Base-by-base conservation (phyloP, 2,329 filamentous ascomycete genomes). In the Xylariaceae sp. region DNA sequence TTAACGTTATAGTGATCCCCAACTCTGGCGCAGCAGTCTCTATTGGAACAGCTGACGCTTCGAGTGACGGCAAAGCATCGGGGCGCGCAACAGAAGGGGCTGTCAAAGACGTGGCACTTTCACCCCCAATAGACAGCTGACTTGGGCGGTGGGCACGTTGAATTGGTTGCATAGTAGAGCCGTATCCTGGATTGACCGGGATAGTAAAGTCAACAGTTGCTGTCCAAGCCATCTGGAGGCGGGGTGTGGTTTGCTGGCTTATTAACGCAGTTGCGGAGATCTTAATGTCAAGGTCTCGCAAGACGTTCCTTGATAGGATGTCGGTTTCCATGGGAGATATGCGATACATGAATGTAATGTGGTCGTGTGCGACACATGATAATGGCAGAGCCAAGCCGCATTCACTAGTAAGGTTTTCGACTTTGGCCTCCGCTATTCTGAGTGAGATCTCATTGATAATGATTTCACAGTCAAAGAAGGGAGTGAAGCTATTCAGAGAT, bases 1-100 rank as follows among this genome's bases (percentile, higher is more conserved):
- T 81, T 64, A 94, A 86, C 39, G 87, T 90, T 72, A 93, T 83
- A 34, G 86, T 89, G 51, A 93, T 81, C 53, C 87, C 88, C 46
- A 89, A 81, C 53, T 87, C 80, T 3, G 79, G 78, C 38, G 82
- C 66, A 46, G 73, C 62, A 43, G 74, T 69, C 45, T 81, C 78
- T 34, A 68, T 69, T 58, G 70, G 72, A 50, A 67, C 67, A 43
- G 75, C 73, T 50, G 79, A 71, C 22, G 82, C 77, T 60, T 86
- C 81, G 42, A 86, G 75, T 22, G 75, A 72, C 11, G 83, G 83
- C 2, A 86, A 73, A 31, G 82, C 74, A 64, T 86, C 82, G 2
- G 84, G 83, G 1, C 80, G 78, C 48, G 71, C 78, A 52, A 81
- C 71, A 11, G 81, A 77, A 4, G 84, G 79, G 1, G 83, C 78